Evolutionary conservation across 2,329 filamentous ascomycete genomes (phyloP), one percentile per base, ranked within the genome.

Genomic region (Talaromyces sp.): DNA sequence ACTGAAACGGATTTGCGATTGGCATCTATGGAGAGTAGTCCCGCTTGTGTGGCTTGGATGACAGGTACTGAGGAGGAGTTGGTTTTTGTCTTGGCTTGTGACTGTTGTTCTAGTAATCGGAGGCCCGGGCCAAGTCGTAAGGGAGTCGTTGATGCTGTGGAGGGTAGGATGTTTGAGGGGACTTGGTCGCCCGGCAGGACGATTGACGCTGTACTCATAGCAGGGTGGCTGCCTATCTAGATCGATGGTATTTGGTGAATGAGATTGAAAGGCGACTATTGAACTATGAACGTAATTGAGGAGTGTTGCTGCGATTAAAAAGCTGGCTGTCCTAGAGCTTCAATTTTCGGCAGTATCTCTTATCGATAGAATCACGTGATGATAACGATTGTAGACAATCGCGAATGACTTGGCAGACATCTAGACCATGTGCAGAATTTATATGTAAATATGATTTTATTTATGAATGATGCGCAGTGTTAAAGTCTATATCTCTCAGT

Each of bases 111-210:
- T 66, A 92, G 87, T 76, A 96, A 89, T 67, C 90, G 90, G 65
- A 97, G 84, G 63, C 93, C 93, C 16, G 92, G 91, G 33, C 93
- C 93, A 31, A 97, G 85, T 64, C 91, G 91, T 68, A 97, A 83
- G 45, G 92, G 87, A 68, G 83, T 83, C n/a, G 31, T 63, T 66
- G 83, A 84, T 67, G 87, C 91, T 57, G 85, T 83, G 35, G 86
- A 86, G 2, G 92, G 91, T 43, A 96, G 84, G 41, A 85, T 79
- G 31, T 85, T 82, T 1, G 85, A 76, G 66, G 91, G 86, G 54
- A 97, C 84, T 37, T 81, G 74, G 71, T 97, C 93, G 69, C 95
- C 93, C 0, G 95, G 95, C 7, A 98, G 86, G 67, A 97, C 86
- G 68, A 94, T 80, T n/a, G 83, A 79, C 33, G 86, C 82, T 39